Base-by-base conservation (phyloP, 2,329 filamentous ascomycete genomes). In the Coniochaeta sp. region DNA sequence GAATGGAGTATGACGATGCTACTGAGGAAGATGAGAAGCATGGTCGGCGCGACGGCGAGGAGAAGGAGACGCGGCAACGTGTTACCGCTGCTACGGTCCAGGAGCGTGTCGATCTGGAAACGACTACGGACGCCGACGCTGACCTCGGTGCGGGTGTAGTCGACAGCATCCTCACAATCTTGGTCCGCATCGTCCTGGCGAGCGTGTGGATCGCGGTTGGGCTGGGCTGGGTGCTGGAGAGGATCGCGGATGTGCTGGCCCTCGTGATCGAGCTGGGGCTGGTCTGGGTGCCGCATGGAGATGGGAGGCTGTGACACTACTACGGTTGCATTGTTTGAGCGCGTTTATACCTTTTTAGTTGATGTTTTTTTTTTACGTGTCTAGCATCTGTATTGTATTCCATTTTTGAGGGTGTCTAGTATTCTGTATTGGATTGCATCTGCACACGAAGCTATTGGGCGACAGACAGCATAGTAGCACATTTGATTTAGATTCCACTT, bases 201-300 rank as follows among this genome's bases (percentile, higher is more conserved):
- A 62, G 67, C 38, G 66, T 65, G 28, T 60, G 65, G 28, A 62
- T 59, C 16, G 59, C 60, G 4, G 62, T 64, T 55, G 50, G 64
- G 54, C 10, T 68, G 28, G 55, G 61, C 32, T 68, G 66, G 67
- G 22, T 67, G n/a, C 40, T 68, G 19, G 61, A 61, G 1, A 62
- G 60, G 58, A 59, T 65, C 55, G 62, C 60, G 3, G 66, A 64
- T 34, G 65, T 59, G 36, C 56, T 66, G 34, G 64, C 59, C 16
- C 61, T 62, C 56, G 30, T 61, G 14, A 63, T 67, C 19, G 65
- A 67, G 55, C 19, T 65, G 42, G 62, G 19, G 7, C 55, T 57
- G 19, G 38, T 14, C 22, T 57, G 55, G 55, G 24, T 55, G 32
- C 54, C 47, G 1, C 47, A 30, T 30, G 3, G 26, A 52, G 47